Evolutionary conservation across 2,329 filamentous ascomycete species (phyloP).

Genomic region (Colletotrichum tropicicola): DNA sequence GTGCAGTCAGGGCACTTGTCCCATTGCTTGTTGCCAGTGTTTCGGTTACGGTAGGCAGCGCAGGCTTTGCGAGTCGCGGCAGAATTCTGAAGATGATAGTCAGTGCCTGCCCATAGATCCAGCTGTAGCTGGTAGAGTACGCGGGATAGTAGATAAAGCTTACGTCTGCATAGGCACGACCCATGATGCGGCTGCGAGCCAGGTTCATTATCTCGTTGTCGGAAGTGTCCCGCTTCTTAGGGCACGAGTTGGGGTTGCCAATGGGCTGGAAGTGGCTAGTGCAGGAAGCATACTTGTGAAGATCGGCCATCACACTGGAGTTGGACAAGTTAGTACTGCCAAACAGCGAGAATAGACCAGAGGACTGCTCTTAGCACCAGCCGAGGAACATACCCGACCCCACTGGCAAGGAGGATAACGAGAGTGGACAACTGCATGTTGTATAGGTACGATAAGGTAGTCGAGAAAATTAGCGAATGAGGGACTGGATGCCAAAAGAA

Average conservation of each 20-base stretch:
- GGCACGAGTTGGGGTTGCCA: neutral
- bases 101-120: no score
- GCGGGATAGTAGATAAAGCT: no score
- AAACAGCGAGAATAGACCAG: no score
- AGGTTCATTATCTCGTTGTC: neutral
- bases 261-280: neutral
- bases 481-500: no score
- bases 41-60: neutral
- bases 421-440: no score
- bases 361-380: no score
- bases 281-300: neutral
- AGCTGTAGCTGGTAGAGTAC: no score
- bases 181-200: neutral
- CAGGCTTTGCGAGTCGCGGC: neutral
- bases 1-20: conserved; percentile 5
- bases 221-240: neutral
- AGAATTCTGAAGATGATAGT: neutral
- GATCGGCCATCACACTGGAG: neutral
- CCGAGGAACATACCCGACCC: no score
- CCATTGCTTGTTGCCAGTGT: conserved; percentile 10
- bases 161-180: neutral
- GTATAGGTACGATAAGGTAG: no score
- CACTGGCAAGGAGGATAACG: no score
- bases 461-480: no score
- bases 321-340: no score